Evolutionary conservation across 306 rosid genomes (phyloP).

Genomic region (Hippophae tibetana): DNA sequence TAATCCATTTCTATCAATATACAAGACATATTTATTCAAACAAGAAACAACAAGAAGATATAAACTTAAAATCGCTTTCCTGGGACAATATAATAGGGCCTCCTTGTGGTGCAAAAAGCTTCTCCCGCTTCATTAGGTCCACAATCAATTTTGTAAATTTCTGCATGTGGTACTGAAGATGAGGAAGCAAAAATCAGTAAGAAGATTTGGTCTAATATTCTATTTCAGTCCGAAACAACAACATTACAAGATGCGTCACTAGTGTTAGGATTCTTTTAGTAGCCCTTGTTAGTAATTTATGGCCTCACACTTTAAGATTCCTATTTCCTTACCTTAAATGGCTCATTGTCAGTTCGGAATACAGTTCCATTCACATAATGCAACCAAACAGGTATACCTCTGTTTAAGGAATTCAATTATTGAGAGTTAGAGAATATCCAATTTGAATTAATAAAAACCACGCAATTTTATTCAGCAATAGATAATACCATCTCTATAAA

Average conservation of each 20-base stretch:
- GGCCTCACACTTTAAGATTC: conserved; percentile 2
- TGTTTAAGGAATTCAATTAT: conserved; percentile 32
- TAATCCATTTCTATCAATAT: too few species aligned
- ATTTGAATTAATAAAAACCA: too few species aligned
- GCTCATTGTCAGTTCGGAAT: conserved; percentile 68
- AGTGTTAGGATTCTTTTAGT: not conserved
- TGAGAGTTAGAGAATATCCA: not conserved
- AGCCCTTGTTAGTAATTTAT: not conserved
- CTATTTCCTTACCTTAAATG: conserved; percentile 60
- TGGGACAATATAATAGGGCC: conserved; percentile 93
- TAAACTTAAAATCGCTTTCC: conserved; percentile 44
- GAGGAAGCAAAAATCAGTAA: conserved; percentile 15
- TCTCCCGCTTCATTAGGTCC: conserved; percentile 83
- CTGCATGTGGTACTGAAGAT: conserved; percentile 70
- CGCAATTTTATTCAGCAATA: too few species aligned
- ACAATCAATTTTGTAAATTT: conserved; percentile 73
- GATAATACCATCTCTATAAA: too few species aligned
- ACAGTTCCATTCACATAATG: conserved; percentile 83
- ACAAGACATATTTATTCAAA: not conserved
- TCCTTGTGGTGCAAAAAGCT: conserved; percentile 80
- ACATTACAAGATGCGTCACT: not conserved
- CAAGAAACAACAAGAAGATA: not conserved
- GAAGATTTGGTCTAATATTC: not conserved
- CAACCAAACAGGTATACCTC: conserved; percentile 95
- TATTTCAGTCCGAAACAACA: not conserved